Conservation (phyloP, 2,329 filamentous ascomycete species). For the Pestalotiopsis sp. region DNA sequence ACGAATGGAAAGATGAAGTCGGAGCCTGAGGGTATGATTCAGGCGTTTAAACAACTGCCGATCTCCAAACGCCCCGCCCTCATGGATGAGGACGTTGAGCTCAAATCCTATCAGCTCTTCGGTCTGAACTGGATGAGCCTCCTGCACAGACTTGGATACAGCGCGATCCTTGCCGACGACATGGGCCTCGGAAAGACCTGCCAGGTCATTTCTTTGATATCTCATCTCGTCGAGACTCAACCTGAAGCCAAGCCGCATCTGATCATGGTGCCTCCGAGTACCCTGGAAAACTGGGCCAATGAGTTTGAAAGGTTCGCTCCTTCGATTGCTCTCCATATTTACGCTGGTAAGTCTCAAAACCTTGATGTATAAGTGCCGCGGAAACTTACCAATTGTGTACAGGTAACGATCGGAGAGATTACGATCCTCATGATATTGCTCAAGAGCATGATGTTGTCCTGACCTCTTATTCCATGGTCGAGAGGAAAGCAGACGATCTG, state of each 20-base stretch:
- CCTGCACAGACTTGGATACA: constrained; percentile 76
- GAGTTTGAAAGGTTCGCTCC: constrained; percentile 91
- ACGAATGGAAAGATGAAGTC: constrained; percentile 35
- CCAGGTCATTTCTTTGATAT: constrained; percentile 90
- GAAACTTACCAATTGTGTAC: constrained; percentile 41
- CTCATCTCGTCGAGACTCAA: constrained; percentile 74
- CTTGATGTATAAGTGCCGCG: not conserved
- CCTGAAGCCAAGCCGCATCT: constrained; percentile 68
- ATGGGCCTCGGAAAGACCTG: constrained; percentile 98
- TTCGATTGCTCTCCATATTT: constrained; percentile 71
- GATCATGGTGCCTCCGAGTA: constrained; percentile 89
- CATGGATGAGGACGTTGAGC: constrained; percentile 74
- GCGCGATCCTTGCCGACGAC: constrained; percentile 93
- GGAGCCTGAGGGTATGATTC: constrained; percentile 18
- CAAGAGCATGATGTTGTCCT: constrained; percentile 65
- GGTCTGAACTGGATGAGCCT: constrained; percentile 93
- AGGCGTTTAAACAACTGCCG: constrained; percentile 40
- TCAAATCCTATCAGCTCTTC: constrained; percentile 94
- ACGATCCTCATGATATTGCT: constrained; percentile 61
- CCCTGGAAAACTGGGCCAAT: constrained; percentile 91
- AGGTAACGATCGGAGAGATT: constrained; percentile 65
- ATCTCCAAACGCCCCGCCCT: constrained; percentile 68
- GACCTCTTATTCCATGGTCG: constrained; percentile 62
- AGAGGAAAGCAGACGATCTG: constrained; percentile 48
- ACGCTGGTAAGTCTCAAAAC: constrained; percentile 33